Evolutionary conservation across 768 basidiomycete genomes (phyloP), one percentile per base, ranked within the genome.

Genomic region (Boletus pseudopeckii): DNA sequence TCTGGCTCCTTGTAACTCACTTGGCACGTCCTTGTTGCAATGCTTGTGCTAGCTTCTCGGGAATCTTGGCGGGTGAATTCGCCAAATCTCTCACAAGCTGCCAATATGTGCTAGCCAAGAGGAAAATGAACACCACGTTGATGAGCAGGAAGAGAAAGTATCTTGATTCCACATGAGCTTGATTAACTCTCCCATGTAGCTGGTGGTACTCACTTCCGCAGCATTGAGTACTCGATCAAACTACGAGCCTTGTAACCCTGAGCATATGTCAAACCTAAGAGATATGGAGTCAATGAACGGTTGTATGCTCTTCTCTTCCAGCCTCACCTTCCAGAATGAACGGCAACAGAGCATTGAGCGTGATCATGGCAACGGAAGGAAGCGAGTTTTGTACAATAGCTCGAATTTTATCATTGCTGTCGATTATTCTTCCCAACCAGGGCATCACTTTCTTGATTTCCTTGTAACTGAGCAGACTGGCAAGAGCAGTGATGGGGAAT

Each of bases 381-480:
- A 99, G 74, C 1, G 95, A 94, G 59, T 95, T 98, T 72, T 98
- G 94, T 20, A 98, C 91, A 38, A 99, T 80, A 0, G 91, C 93
- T 22, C 86, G 81, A 20, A 97, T 72, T 56, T 85, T 83, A 39
- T 83, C 84, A 61, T 89, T 93, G 48, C 79, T 77, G 56, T 97
- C 90, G 59, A 99, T 93, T 10, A 93, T 67, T n/a, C 69, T 64
- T 2, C 89, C 92, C 3, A 99, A 76, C 86, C 92, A 91, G 0
- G 97, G 97, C 76, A 86, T 79, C 2, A 80, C 78, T 64, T 89
- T 90, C 74, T 93, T 90, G 70, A 99, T 95, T 67, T 97, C 95
- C 59, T 89, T 80, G 72, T 94, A 98, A 59, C 90, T 94, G 56
- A 99, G 77, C 50, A 99, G 71, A 65, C 86, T 80, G 2, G 96